A percentile compares a stretch with the other conserved stretches of the same genome.
Evolutionary conservation across 345 rosid species (phyloP).

Genomic region (Brassica carinata): DNA sequence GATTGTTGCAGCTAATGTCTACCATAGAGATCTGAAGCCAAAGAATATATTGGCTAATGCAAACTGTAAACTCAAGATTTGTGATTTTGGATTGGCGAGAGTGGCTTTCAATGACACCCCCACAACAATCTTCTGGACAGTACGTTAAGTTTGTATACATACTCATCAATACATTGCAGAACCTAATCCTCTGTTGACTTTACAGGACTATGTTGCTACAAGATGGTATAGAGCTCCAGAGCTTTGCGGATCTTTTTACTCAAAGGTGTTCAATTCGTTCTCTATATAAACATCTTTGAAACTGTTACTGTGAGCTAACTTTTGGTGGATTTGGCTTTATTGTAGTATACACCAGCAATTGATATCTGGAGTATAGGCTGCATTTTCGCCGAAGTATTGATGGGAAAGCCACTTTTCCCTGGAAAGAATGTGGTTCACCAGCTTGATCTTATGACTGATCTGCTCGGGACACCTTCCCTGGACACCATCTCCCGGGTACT

Average conservation of each 20-base stretch:
- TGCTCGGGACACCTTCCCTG: conserved; percentile 89
- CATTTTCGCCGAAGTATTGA: conserved; percentile 91
- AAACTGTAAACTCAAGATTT: conserved; percentile 91
- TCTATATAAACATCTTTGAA: not conserved
- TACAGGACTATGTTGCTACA: not conserved
- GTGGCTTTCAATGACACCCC: not conserved
- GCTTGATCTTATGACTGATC: conserved; percentile 94
- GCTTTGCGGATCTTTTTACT: conserved; percentile 96
- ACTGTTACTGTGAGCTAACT: not conserved
- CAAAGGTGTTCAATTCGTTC: conserved; percentile 61
- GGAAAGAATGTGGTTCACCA: conserved; percentile 98
- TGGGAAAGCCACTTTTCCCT: conserved; percentile 89
- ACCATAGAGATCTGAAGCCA: conserved; percentile 92
- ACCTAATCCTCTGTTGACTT: not conserved
- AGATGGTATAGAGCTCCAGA: conserved; percentile 44
- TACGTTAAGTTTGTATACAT: not conserved
- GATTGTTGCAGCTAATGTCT: conserved; percentile 77
- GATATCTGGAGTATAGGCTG: conserved; percentile 99
- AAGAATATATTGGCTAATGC: conserved; percentile 98
- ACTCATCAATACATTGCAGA: not conserved
- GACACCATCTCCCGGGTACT: conserved; percentile 88
- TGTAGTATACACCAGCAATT: conserved; percentile 96
- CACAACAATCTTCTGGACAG: not conserved
- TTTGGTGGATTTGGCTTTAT: conserved; percentile 20
- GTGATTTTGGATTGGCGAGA: conserved; percentile 75